Evolutionary conservation across 2,329 filamentous ascomycete species (phyloP).

Genomic region (Exophiala sideris): DNA sequence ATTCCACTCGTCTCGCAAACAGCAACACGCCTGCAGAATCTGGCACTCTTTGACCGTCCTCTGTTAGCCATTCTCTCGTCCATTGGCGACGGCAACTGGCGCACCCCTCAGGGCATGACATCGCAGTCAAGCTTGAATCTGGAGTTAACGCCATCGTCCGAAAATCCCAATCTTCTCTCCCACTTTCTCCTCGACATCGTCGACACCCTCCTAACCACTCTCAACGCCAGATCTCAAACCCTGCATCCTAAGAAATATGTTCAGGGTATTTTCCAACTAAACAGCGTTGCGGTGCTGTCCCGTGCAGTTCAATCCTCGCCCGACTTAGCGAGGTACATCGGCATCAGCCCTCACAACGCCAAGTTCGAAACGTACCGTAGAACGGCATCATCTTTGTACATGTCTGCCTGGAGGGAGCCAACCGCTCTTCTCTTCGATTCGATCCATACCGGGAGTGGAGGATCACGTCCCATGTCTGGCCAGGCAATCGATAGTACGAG

Average conservation of each 20-base stretch:
- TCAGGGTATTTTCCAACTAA: slow-evolving; percentile 85
- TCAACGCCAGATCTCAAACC: slow-evolving; percentile 70
- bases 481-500: slow-evolving; percentile 68
- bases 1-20: slow-evolving; percentile 76
- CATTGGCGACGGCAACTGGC: slow-evolving; percentile 89
- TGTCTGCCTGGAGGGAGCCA: slow-evolving; percentile 83
- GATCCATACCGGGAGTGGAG: slow-evolving; percentile 70
- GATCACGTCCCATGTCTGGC: slow-evolving; percentile 64
- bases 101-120: slow-evolving; percentile 34
- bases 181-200: slow-evolving; percentile 89
- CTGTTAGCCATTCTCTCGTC: slow-evolving; percentile 88
- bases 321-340: slow-evolving; percentile 70
- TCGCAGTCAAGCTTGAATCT: slow-evolving; percentile 33
- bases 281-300: slow-evolving; percentile 79
- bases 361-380: slow-evolving; percentile 83
- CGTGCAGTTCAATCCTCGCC: slow-evolving; percentile 73
- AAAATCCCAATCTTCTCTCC: slow-evolving; percentile 72
- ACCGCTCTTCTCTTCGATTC: slow-evolving; percentile 83
- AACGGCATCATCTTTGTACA: slow-evolving; percentile 75
- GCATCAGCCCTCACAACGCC: slow-evolving; percentile 57
- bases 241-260: slow-evolving; percentile 74
- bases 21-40: slow-evolving; percentile 79
- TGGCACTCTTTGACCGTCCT: slow-evolving; percentile 82
- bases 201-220: slow-evolving; percentile 69
- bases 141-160: slow-evolving; percentile 53